Evolutionary conservation across 257 asterid genomes (phyloP), one percentile per base, ranked within the genome.

Genomic region (Marsdenia floribunda): DNA sequence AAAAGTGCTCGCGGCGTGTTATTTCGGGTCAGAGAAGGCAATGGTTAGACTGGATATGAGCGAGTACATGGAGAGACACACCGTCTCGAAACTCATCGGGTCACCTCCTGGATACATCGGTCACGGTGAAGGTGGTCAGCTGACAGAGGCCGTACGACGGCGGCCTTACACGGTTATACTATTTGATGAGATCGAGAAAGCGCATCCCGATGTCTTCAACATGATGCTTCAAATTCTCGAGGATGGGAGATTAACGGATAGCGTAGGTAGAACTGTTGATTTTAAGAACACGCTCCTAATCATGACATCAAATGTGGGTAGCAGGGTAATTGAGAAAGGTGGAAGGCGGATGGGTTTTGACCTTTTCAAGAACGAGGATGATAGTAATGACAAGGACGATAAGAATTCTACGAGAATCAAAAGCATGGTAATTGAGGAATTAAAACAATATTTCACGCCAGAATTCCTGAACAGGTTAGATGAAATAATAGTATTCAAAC

Each of bases 151-250:
- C 0, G 88, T 89, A 37, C 79, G 90, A 8, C 85, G 82, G 11
- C 86, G 91, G 70, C 96, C 96, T 21, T 86, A 89, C 73, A 87
- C 80, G 13, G 86, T 88, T 49, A 78, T 90, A 21, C 86, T 90
- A 22, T 84, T 90, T 67, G 96, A 90, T 68, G 96, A 90, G 59
- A 85, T 90, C 2, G 96, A 90, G 73, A 90, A 90, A 74, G 96
- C 93, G 13, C 84, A 88, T 71, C 80, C 88, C 0, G 81, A 84
- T 64, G 87, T 88, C n/a, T 86, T 82, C 71, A 82, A 88, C 63
- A 80, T 84, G 83, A 75, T 87, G 86, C 92, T 89, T 50, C 91
- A 89, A 72, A 83, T 89, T 79, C 87, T 89, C 0, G 96, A 87
- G 38, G 90, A 89, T 74, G 92, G 96, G 4, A 77, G 89, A 29